Base-by-base conservation (phyloP, 106 monocot species). In the Apostasia shenzhenica region DNA sequence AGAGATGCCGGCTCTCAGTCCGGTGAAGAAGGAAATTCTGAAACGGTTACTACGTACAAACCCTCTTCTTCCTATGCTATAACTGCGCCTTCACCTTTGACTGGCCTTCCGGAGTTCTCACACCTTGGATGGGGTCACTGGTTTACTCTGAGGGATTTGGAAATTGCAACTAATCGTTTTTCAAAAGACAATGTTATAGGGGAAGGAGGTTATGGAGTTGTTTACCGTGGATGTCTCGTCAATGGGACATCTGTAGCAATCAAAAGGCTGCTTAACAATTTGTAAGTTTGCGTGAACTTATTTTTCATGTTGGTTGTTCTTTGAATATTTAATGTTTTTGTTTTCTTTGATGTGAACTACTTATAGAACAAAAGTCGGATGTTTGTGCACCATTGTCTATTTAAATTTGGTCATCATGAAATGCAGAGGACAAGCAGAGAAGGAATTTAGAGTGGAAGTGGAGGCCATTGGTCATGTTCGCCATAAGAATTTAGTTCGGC, bases 381-480 rank as follows among this genome's bases (percentile, higher is more conserved):
- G 62, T 12, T 6, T 45, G 11, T 44, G 44, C 5, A 45, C 45
- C 42, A 10, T 62, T 62, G 11, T 59, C 10, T 62, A 1, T 13
- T 62, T 44, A 62, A 3, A 43, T 62, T 5, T 43, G 9, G 8
- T 12, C 8, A 55, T 56, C 61, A 42, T 70, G 45, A 38, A 9
- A 57, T 69, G 4, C 66, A 95, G 95, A 57, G 95, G 95, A 42
- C 95, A 95, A 74, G 95, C 95, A 47, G 95, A 95, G 71, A 91
- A 91, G 63, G 95, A 95, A 81, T 95, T 95, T 63, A 81, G 95
- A 68, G 95, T 91, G 13, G 95, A 95, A 77, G 95, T 95, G 68
- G 95, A 95, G 64, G 95, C 95, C 63, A 95, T 95, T 74, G 95
- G 95, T 62, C 91, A 95, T 80, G 95, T 95, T 48, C 91, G 95